Evolutionary conservation across 2,329 filamentous ascomycete genomes (phyloP), one percentile per base, ranked within the genome.

Genomic region (Aspergillus thermomutatus): DNA sequence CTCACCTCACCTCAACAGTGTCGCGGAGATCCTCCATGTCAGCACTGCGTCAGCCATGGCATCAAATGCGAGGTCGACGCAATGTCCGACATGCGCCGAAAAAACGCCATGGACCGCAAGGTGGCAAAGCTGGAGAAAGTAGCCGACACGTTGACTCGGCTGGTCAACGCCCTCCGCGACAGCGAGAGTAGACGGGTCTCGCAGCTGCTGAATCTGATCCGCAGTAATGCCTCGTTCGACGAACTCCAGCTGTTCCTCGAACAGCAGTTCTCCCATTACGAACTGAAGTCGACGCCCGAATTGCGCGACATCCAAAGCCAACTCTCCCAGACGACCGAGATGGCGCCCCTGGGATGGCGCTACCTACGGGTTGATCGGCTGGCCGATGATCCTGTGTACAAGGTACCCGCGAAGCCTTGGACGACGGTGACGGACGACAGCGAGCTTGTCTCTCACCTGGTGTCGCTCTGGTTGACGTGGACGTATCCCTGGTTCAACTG

Each of bases 381-480:
- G 4, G 60, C 62, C 23, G 68, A 70, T 48, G 63, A 59, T 14
- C 67, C 67, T 2, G 55, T 68, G 0, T 60, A 62, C 19, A 53
- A 60, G 2, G 68, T 71, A 1, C 68, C 68, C 3, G 69, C 68
- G 1, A 67, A 64, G 34, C 69, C 70, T 4, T 73, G 70, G 69
- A 73, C 70, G n/a, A 66, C 59, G 10, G 64, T 71, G 34, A 73
- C 69, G 14, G 64, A 66, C 45, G 70, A 72, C 49, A 67, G 67
- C 17, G 62, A 66, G 43, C 61, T 72, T 10, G 68, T 73, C 2
- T 72, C 70, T 0, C 70, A 72, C 41, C 53, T 74, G 37, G 54
- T 73, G 2, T 72, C 70, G 4, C 52, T 73, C 10, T 72, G 67
- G 60, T 64, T 72, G 19, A 70, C 70, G 7, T 73, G 71, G 70